Percentiles rank a stretch among this genome's conserved stretches.
Conservation (phyloP, 2,329 filamentous ascomycete genomes). For the Fusarium phyllophilum region DNA sequence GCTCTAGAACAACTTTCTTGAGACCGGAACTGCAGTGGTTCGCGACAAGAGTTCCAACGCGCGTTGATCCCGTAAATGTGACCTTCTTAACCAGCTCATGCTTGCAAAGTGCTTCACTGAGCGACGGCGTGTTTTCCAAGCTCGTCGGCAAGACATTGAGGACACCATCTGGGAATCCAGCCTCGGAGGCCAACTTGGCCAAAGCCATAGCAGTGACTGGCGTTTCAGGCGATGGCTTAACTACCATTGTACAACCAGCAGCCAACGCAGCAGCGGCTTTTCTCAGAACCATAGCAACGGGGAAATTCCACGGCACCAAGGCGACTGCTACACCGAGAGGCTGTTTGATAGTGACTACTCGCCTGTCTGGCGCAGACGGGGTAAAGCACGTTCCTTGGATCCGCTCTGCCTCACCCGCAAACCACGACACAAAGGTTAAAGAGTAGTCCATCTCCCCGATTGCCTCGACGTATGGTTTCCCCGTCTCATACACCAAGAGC, state of each 20-base stretch:
- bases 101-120: constrained; percentile 59
- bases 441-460: constrained; percentile 67
- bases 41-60: constrained; percentile 74
- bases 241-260: constrained; percentile 79
- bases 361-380: constrained; percentile 54
- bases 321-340: constrained; percentile 51
- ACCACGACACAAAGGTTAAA: constrained; percentile 65
- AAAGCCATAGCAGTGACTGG: constrained; percentile 77
- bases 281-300: constrained; percentile 60
- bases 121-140: constrained; percentile 53
- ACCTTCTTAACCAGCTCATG: constrained; percentile 67
- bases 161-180: constrained; percentile 79
- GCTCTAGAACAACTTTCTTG: constrained; percentile 75
- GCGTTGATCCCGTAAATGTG: constrained; percentile 80
- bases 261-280: constrained; percentile 68
- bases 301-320: constrained; percentile 67
- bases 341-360: constrained; percentile 75
- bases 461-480: constrained; percentile 66
- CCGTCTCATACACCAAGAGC: constrained; percentile 61
- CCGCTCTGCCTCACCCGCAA: constrained; percentile 58
- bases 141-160: constrained; percentile 63
- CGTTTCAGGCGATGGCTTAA: constrained; percentile 78
- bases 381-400: constrained; percentile 67
- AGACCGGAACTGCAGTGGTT: constrained; percentile 68
- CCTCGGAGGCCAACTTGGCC: constrained; percentile 73